A percentile compares a stretch with the other conserved stretches of the same genome.
phyloP scores from a whole-genome alignment of 2,329 filamentous ascomycete species.

The Nemania abortiva region DNA sequence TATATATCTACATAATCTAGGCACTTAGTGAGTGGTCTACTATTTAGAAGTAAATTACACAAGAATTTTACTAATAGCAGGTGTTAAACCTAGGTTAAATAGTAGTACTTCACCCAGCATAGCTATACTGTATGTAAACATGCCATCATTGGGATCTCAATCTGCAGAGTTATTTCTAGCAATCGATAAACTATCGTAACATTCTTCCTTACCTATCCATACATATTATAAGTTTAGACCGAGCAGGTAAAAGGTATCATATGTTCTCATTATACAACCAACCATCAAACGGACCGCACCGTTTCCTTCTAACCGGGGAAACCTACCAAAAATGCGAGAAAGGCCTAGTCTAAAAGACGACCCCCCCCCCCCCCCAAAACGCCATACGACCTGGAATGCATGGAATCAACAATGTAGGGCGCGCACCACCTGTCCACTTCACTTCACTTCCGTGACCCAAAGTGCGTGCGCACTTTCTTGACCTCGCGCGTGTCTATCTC shows the following conservation, averaged over 20 bases:
- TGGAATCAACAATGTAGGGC: not conserved
- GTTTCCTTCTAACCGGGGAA: conserved; percentile 1
- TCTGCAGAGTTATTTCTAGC: not conserved
- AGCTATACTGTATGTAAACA: not conserved
- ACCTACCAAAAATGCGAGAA: not conserved
- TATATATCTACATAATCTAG: too few species aligned
- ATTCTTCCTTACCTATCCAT: not conserved
- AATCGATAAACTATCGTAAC: not conserved
- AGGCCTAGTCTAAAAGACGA: conserved; percentile 5
- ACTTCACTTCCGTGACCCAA: conserved; percentile 64
- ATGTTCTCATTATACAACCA: conserved; percentile 19
- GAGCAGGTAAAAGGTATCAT: conserved; percentile 31
- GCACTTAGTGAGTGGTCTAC: too few species aligned
- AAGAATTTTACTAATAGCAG: too few species aligned
- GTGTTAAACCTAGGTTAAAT: too few species aligned
- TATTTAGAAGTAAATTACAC: too few species aligned
- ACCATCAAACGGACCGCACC: not conserved
- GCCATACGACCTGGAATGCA: conserved; percentile 17
- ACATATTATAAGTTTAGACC: conserved; percentile 17
- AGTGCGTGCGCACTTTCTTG: conserved; percentile 70
- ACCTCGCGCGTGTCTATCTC: conserved; percentile 67
- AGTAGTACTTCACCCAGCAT: too few species aligned
- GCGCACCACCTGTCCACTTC: not conserved
- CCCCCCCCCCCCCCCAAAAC: conserved; percentile 17
- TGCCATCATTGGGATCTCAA: not conserved